Evolutionary conservation across 192 early-diverging fungal species (phyloP), one percentile per base, ranked within the genome.

Genomic region (Bifiguratus adelaidae): DNA sequence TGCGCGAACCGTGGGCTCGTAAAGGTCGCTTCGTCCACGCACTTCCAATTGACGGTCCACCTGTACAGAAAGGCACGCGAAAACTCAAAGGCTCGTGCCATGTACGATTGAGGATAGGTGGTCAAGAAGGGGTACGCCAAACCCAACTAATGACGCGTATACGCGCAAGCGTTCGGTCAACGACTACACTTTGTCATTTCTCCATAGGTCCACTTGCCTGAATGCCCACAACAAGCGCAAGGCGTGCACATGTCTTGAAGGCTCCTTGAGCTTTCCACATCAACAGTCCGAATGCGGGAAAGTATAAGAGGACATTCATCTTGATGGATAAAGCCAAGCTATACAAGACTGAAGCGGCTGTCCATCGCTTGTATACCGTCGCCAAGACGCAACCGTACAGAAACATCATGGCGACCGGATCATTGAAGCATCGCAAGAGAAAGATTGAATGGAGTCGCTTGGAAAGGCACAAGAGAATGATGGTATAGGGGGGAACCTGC

Each of bases 11-110:
- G 30, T 3, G 16, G 20, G 52, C 75, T 80, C 19, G 70, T 30
- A 65, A 98, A 98, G 9, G 68, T 63, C 8, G 74, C 58, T 34
- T 80, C 74, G 32, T 74, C 69, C 4, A 95, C 32, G 49, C 95
- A 85, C 30, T 81, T 70, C 95, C 95, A 98, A 52, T 98, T 98
- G 8, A 95, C 91, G 0, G 95, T 95, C 92, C 92, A 95, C 21
- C 80, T 78, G 63, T 82, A 95, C 41, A 82, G 54, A 58, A 98
- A 98, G 30, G 76, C 75, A 13, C 95, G 74, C 0, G 63, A 60
- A 61, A 93, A 89, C 38, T 98, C 95, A 61, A 98, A 98, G 0
- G 95, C 81, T 4, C 78, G 58, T 2, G 52, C 44, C 11, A 94
- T 20, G 61, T 95, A 96, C 23, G 78, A 74, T 5, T 35, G 26